Conservation (phyloP, 495 filamentous ascomycete genomes). For the Chlorociboria aeruginascens region DNA sequence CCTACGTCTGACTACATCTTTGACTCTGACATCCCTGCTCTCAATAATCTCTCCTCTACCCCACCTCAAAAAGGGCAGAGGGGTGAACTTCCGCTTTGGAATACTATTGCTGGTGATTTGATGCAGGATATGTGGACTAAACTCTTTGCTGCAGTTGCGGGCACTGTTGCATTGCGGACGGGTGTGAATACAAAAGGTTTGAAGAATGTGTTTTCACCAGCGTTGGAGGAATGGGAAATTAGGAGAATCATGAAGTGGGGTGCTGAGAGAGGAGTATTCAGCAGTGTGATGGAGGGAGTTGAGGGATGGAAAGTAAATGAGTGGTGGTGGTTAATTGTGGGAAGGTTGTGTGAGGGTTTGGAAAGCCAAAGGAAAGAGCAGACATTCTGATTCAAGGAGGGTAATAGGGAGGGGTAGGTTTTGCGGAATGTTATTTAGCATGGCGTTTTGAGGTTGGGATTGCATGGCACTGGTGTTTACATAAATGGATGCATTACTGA, state of each 20-base stretch:
- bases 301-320: conserved; percentile 40
- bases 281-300: conserved; percentile 21
- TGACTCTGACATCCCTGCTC: conserved; percentile 40
- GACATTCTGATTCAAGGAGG: too few species aligned
- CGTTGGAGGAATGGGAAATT: conserved; percentile 57
- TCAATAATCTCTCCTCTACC: conserved; percentile 2
- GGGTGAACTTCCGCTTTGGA: conserved; percentile 60
- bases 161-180: conserved; percentile 47
- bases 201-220: conserved; percentile 42
- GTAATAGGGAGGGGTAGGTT: too few species aligned
- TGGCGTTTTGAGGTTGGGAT: too few species aligned
- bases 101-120: conserved; percentile 57
- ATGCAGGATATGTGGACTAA: conserved; percentile 52
- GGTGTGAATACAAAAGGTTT: conserved; percentile 41
- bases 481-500: too few species aligned
- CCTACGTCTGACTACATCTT: conserved; percentile 48
- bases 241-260: conserved; percentile 56
- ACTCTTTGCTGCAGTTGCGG: conserved; percentile 44
- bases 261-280: conserved; percentile 33
- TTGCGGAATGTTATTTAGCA: too few species aligned
- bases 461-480: too few species aligned
- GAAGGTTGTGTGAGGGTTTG: background rate
- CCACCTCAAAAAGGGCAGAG: conserved; percentile 17
- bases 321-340: conserved; percentile 56
- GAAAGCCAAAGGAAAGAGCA: background rate